These are phyloP conservation scores for Pythium myriotylum DNA, from an alignment of 352 stramenopile genomes.

Conservation along the genomic window DNA sequence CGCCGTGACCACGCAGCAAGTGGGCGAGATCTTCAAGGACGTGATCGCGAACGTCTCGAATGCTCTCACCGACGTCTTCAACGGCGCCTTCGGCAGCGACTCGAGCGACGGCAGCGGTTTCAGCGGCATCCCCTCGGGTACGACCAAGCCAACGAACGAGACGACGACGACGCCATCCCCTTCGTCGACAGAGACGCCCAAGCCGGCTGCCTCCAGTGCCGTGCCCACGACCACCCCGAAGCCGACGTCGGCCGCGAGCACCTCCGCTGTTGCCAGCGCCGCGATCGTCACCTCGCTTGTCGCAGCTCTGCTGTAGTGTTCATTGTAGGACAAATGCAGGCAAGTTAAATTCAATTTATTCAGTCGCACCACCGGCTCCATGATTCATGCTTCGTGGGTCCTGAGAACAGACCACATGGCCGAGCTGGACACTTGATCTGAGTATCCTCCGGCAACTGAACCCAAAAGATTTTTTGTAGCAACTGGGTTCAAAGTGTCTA, in stretches of 20 bases:
- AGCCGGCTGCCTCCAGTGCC: background rate
- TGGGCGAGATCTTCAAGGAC: conserved; percentile 11
- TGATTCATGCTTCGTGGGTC: too few relatives aligned
- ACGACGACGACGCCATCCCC: too few relatives aligned
- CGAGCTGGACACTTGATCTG: too few relatives aligned
- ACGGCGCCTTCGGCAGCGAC: background rate
- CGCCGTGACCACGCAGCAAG: background rate
- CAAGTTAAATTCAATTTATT: too few relatives aligned
- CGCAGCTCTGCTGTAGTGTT: background rate
- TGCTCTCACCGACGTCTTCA: background rate
- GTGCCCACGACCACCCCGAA: conserved; percentile 4
- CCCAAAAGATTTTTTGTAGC: too few relatives aligned
- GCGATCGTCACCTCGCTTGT: background rate
- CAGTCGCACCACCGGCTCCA: too few relatives aligned
- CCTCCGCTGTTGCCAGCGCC: background rate
- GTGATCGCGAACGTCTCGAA: conserved; percentile 6
- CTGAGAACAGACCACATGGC: too few relatives aligned
- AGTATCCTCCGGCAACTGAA: too few relatives aligned
- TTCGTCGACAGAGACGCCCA: background rate
- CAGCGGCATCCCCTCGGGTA: background rate
- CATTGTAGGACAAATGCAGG: background rate
- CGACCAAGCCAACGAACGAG: background rate
- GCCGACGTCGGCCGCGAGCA: conserved; percentile 1
- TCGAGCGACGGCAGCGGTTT: background rate
- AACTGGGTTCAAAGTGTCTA: too few relatives aligned